Base-by-base conservation (phyloP, 257 asterid species). In the Lantana camara region DNA sequence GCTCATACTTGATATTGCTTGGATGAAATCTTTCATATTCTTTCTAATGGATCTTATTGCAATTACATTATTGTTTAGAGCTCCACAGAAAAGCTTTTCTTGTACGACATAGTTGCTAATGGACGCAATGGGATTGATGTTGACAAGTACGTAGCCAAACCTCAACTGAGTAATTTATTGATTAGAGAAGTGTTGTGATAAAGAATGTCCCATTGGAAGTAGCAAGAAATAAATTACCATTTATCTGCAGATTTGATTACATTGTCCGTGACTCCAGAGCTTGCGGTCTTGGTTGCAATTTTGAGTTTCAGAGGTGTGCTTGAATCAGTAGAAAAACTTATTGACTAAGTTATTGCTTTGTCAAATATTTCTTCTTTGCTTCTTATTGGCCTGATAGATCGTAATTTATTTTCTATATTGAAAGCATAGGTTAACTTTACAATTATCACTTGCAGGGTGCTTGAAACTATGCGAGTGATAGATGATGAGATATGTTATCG, bases 111-210 rank as follows among this genome's bases (percentile, higher is more conserved):
- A 66, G 96, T 92, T 73, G 97, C 97, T 51, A 89, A 92, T 77
- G 98, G 98, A 34, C 88, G 93, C 59, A 92, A 85, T 75, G 96
- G 97, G 58, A 87, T 92, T 60, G 98, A 92, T 74, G 98, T 89
- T 55, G 98, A 92, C 80, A 92, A 89, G 97, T 92, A 81, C 48
- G 61, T 69, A 48, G 40, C 64, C 78, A 40, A 49, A n/a, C 57
- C 76, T 73, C 55, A 40, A 10, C 23, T 44, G 47, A 38, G 51
- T 71, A 45, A 65, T 49, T 69, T 27, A n/a, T n/a, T 40, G 63
- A 22, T 41, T 24, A 48, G 57, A 24, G 54, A 45, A 73, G 62
- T 73, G n/a, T n/a, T n/a, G n/a, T n/a, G n/a, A n/a, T n/a, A n/a
- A n/a, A n/a, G n/a, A n/a, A n/a, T n/a, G n/a, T n/a, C n/a, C n/a